Base-by-base conservation (phyloP, 176 grass and related monocot species). In the Neostapfia colusana region DNA sequence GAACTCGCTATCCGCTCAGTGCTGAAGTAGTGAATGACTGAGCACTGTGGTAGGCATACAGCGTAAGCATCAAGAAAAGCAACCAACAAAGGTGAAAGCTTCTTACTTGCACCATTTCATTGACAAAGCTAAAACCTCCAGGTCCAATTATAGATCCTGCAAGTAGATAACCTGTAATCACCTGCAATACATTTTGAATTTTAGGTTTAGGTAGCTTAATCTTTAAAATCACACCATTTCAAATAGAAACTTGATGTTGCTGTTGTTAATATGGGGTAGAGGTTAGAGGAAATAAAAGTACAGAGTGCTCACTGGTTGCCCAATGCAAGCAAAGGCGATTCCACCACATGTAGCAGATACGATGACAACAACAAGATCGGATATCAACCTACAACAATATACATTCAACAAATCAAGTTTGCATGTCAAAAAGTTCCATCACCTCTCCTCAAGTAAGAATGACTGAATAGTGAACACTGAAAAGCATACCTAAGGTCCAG, bases 61-160 rank as follows among this genome's bases (percentile, higher is more conserved):
- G 57, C 46, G 63, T 86, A 57, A 85, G 38, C 10, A 24, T 78
- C 10, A 34, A 25, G 20, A 72, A 76, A 88, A 76, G 38, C 21
- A 84, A 60, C 56, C 48, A 65, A 85, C 42, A 76, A 85, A 90
- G 75, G 41, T 67, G 40, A 88, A 90, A 93, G 78, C 65, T 90
- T 77, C 96, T 89, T 93, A 99, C 96, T 99, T 99, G 96, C 80
- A 99, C 92, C 89, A 99, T 95, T 93, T 99, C 96, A 85, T 86
- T 99, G 83, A 99, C 90, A 81, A 99, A 99, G 44, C 88, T 90
- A 83, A 99, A 99, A 78, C 96, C 96, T 54, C 96, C 96, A 49
- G 96, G 92, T 56, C 96, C 96, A 69, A 99, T 93, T 82, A 99
- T 79, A 72, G 96, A 99, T 77, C 96, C 96, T 62, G 96, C 96